Evolutionary conservation across 768 basidiomycete species (phyloP), one percentile per base, ranked within the genome.

Genomic region (Podaxis sp.): DNA sequence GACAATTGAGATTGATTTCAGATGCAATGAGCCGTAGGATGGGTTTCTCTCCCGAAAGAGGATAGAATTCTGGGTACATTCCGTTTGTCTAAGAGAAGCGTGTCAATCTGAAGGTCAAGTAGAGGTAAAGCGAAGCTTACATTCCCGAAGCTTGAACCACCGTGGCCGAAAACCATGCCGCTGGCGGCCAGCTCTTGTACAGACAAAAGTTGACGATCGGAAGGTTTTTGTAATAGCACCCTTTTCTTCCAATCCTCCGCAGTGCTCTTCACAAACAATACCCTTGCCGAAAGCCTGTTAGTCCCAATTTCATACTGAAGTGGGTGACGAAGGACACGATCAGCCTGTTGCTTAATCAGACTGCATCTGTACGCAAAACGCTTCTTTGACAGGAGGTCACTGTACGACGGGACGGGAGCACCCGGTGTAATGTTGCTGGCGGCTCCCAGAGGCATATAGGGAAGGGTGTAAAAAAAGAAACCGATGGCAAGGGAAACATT

Each of bases 291-390:
- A 1, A 73, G 59, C 12, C 66, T 65, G 4, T 73, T 67, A 0
- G 54, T 68, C 2, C 68, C 67, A 4, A 85, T 70, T 56, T 85
- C 83, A 43, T 79, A 67, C 51, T 82, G 77, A 25, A 85, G 68
- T 1, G 84, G 85, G 60, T 84, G 79, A 0, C 67, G 71, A 0
- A 80, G 65, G n/a, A 70, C 69, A 1, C 64, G 63, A 4, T 64
- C 65, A 0, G 77, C 68, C 62, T 82, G 79, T 24, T 69, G 67
- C 66, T 77, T 74, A 25, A 80, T 71, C 46, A 70, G 61, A 38
- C 65, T 66, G n/a, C 75, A 77, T 6, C 85, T 77, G 25, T 79
- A 66, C 53, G 82, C 64, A 69, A 87, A 85, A 17, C 83, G 79
- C 25, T 71, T 66, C n/a, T 67, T 73, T 1, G 82, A 78, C 25